Base-by-base conservation (phyloP, 2,329 filamentous ascomycete genomes). In the Dactylellina leptospora region DNA sequence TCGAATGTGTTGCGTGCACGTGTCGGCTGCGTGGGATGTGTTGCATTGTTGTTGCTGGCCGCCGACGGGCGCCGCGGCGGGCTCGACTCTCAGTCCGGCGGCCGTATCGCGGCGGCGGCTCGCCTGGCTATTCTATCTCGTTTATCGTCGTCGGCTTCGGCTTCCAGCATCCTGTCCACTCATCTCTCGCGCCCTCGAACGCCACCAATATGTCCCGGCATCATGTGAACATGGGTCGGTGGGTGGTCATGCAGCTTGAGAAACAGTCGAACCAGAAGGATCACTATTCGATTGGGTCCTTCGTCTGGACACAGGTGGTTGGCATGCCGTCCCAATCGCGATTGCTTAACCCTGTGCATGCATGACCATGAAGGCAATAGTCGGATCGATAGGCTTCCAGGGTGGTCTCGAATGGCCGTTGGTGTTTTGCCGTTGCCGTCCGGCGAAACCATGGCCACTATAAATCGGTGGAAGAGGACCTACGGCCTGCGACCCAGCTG, bases 61-160 rank as follows among this genome's bases (percentile, higher is more conserved):
- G n/a, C n/a, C 66, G 66, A 36, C 66, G 66, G 66, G 66, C 66
- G 66, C 66, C 66, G 66, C 66, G 66, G 68, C 38, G 38, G 47
- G 61, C 27, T 58, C n/a, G 38, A 42, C 30, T 18, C 11, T 4
- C 18, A 3, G 3, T 11, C 25, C 59, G 50, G 40, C 60, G 60
- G 48, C 40, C 27, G 38, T 54, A 63, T 54, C 59, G 1, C 5
- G 23, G 23, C 20, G 18, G n/a, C 13, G 4, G 27, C 20, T 3
- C 6, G 27, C 22, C 47, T n/a, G 47, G 23, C 18, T 3, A 18
- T 3, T 18, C 20, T 22, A 18, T 48, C 38, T 36, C 27, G 20
- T 61, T 5, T 61, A 60, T 60, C 55, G 42, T 27, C 40, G 16
- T 33, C 18, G 13, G 16, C 22, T 36, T 51, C 23, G 16, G 28